Percentiles rank a stretch among this genome's conserved stretches.
phyloP scores from a whole-genome alignment of 2,329 filamentous ascomycete genomes.

The Exophiala phaeomuriformis region DNA sequence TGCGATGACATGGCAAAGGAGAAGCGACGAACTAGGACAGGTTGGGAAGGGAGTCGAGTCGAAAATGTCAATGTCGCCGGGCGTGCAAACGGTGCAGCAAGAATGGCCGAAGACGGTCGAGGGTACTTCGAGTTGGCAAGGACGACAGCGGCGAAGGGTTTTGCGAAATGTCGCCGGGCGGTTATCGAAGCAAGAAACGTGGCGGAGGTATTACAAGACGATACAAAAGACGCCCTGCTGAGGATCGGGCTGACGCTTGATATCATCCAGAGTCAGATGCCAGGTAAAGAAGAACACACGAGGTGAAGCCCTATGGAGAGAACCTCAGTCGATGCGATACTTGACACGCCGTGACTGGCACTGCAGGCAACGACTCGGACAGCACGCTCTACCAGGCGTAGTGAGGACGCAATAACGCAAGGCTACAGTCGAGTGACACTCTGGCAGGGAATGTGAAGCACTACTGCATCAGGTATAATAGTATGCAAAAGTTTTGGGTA shows the following conservation, averaged over 20 bases:
- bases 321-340: neutral
- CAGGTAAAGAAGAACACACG: neutral
- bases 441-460: no score
- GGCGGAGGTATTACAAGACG: slow-evolving; percentile 9
- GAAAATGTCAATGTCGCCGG: neutral
- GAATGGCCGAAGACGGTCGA: neutral
- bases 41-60: neutral
- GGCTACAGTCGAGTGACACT: no score
- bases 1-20: slow-evolving; percentile 42
- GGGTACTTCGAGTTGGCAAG: neutral
- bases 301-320: neutral
- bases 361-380: no score
- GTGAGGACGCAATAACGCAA: no score
- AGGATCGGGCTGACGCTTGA: slow-evolving; percentile 12
- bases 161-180: neutral
- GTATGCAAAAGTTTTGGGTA: no score
- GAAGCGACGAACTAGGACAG: neutral
- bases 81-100: neutral
- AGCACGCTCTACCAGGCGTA: no score
- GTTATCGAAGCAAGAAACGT: slow-evolving; percentile 1
- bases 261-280: slow-evolving; percentile 21
- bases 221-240: slow-evolving; percentile 13
- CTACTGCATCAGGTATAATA: no score
- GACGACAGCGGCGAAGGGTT: neutral
- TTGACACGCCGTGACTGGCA: no score